Base-by-base conservation (phyloP, 441 rosid species). In the Gossypium gossypioides region DNA sequence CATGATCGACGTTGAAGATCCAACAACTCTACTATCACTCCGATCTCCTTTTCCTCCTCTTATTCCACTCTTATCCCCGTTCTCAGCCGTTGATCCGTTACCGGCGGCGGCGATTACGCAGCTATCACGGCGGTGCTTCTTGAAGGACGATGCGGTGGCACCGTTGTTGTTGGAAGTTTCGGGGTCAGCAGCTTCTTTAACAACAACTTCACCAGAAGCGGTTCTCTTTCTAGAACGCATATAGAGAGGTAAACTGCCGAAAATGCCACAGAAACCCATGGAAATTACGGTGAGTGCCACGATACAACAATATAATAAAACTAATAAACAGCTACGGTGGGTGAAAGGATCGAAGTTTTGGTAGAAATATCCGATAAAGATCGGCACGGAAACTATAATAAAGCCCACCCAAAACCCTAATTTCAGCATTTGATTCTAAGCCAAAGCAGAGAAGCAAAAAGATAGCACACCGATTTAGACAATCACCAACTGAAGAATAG, bases 201-300 rank as follows among this genome's bases (percentile, higher is more conserved):
- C 83, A 64, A 62, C 87, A 65, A 76, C 86, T 76, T 72, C 84
- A 72, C 80, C 81, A 48, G n/a, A 32, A 66, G 68, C 27, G 29
- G 76, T 78, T 86, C 89, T 79, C 84, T 82, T 84, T 79, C 81
- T 68, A 79, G 89, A 84, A 84, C 84, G 87, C 89, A 86, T 84
- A 84, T 75, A 83, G 83, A 58, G 79, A 74, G 69, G 76, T 37
- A 79, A 72, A 66, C 86, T 86, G 81, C 67, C 70, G 66, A 80
- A 69, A 75, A 75, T 24, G 24, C 74, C 69, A 75, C 71, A 75
- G 42, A 54, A 40, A 5, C 48, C 73, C 78, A 70, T 22, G 21
- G 64, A 75, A 21, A 81, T 69, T 63, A 78, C 62, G 62, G 71
- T 64, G 42, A 81, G 37, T 69, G 66, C 74, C 72, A 74, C 72